Percentiles rank a stretch among this genome's conserved stretches.
These are phyloP conservation scores for Vanderwaltozyma tropicalis DNA, from an alignment of 805 yeast species.

Conservation along the genomic window DNA sequence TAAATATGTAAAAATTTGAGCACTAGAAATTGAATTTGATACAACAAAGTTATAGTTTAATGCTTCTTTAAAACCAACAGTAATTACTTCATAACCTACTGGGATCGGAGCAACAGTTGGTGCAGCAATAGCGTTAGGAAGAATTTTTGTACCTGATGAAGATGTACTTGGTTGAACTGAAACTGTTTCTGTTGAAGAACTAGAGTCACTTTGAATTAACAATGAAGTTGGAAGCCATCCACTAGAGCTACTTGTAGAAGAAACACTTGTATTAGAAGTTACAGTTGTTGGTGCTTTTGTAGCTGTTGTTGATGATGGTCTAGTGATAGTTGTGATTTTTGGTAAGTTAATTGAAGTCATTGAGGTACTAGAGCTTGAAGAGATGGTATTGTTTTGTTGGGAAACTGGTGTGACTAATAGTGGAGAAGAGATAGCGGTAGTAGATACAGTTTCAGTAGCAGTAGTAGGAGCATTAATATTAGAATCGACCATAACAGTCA, in stretches of 20 bases:
- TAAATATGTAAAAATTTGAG: constrained; percentile 54
- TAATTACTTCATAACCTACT: constrained; percentile 18
- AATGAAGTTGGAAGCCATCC: constrained; percentile 70
- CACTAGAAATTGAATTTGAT: constrained; percentile 75
- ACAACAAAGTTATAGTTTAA: constrained; percentile 83
- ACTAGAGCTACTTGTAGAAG: constrained; percentile 28
- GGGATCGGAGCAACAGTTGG: constrained; percentile 29
- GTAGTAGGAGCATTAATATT: not conserved
- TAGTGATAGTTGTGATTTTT: not conserved
- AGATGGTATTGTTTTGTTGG: not conserved
- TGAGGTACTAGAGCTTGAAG: no score
- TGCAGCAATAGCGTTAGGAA: constrained; percentile 33
- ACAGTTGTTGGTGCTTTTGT: not conserved
- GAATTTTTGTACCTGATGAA: constrained; percentile 35
- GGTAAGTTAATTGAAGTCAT: not conserved
- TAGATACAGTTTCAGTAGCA: not conserved
- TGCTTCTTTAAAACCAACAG: constrained; percentile 48
- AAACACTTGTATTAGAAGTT: constrained; percentile 4
- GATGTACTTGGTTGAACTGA: constrained; percentile 43
- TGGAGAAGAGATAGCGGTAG: not conserved
- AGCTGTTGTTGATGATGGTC: constrained; percentile 6
- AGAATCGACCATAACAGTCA: not conserved
- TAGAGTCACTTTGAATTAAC: constrained; percentile 41
- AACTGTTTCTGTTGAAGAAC: not conserved
- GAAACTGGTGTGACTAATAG: not conserved